Evolutionary conservation across 73 alveolate genomes (phyloP).

Genomic region (Breviolum minutum): DNA sequence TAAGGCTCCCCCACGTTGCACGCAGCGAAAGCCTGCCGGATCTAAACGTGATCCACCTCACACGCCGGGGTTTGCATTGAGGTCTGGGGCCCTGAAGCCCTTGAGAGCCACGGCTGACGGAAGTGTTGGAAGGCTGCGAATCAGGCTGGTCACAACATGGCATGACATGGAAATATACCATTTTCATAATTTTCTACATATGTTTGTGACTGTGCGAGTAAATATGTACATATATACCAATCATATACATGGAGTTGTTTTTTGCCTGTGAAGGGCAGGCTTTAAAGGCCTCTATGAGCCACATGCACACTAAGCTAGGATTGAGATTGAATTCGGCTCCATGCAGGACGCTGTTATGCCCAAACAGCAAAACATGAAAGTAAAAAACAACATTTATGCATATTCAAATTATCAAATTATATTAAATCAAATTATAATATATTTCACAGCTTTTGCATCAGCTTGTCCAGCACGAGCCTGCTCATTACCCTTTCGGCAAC

Average conservation of each 20-base stretch:
- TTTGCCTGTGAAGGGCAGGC: not conserved
- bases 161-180: too few species aligned
- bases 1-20: conserved; percentile 11
- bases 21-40: conserved; percentile 52
- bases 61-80: conserved; percentile 89
- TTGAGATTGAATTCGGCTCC: conserved; percentile 18
- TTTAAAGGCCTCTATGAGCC: not conserved
- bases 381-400: too few species aligned
- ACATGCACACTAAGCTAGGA: not conserved
- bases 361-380: too few species aligned
- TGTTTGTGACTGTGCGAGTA: too few species aligned
- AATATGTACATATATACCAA: too few species aligned
- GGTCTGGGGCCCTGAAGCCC: not conserved
- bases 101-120: conserved; percentile 32
- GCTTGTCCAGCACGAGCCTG: too few species aligned
- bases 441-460: too few species aligned
- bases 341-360: not conserved
- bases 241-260: not conserved
- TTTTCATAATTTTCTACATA: too few species aligned
- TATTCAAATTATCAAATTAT: too few species aligned
- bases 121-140: too few species aligned
- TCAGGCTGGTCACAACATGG: too few species aligned
- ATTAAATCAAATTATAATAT: too few species aligned
- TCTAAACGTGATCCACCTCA: conserved; percentile 44
- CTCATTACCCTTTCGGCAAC: conserved; percentile 1